Evolutionary conservation across 106 monocot species (phyloP), one percentile per base, ranked within the genome.

Genomic region (Dendrobium chrysotoxum): DNA sequence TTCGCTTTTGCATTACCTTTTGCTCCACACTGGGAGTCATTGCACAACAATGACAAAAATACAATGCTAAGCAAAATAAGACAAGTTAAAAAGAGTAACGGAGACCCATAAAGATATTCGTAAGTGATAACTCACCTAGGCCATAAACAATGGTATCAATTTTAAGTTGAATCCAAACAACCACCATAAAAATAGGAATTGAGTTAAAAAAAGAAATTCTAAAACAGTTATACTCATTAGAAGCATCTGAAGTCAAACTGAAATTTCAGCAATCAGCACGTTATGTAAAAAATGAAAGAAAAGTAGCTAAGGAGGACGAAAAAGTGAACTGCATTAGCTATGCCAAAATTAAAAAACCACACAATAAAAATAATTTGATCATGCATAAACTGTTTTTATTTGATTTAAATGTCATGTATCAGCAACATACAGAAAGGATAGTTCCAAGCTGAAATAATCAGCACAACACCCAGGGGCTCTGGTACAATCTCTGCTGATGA

Each of bases 381-480:
- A 10, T 25, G 23, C 25, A 26, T 65, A 65, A 65, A 65, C 64
- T 8, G 7, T 25, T 15, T 61, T 61, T 5, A 61, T 65, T 65
- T 25, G 71, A 3, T 38, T 31, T 71, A 35, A 16, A 71, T 71
- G 2, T 17, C 71, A 71, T 13, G 71, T 23, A 71, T 11, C 12
- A 71, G 71, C 38, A 35, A 93, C 91, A 75, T 87, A 96, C 96
- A 50, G 35, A 96, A 92, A 40, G 96, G 96, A 71, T 86, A 96
- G 79, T 96, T 96, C 96, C 96, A 96, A 54, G 96, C 91, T 53
- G 96, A 96, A 47, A 96, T 96, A 79, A 96, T 53, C 77, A 96
- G 75, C 84, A 93, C 88, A 79, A 93, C 88, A 46, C 96, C 96
- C 17, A 96, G 83, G 2, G 96, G 96, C 81, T 96, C 96, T 12